Base-by-base conservation (phyloP, 2,329 filamentous ascomycete genomes). In the Trichoderma endophyticum region DNA sequence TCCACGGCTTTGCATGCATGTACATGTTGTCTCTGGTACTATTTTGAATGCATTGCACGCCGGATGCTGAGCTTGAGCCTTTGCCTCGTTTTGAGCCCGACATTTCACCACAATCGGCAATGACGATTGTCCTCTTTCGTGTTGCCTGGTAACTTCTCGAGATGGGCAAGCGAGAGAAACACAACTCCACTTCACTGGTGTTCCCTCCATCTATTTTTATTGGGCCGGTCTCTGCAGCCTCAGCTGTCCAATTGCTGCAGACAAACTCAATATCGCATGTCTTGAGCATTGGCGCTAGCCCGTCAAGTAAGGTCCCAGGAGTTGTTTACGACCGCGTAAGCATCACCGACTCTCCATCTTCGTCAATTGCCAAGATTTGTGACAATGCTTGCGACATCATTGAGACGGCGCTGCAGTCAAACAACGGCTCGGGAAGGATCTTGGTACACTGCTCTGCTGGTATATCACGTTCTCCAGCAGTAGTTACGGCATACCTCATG, bases 211-310 rank as follows among this genome's bases (percentile, higher is more conserved):
- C 56, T 21, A 62, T 69, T 14, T 62, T 51, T 36, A 59, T 72
- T 15, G 70, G 64, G 2, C 70, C 70, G 24, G 56, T n/a, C 21
- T 69, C 70, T 6, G 70, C 63, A 54, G 70, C 63, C 24, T 72
- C 64, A 5, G 62, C 64, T 12, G 7, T 59, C 15, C 28, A 39
- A 6, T 61, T 72, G 11, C 30, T 61, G 30, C 64, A 62, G 15
- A 34, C 36, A 24, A 61, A 72, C n/a, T 69, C 64, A 14, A 72
- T 61, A 68, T 69, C 36, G 7, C 62, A 69, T 69, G 70, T 69
- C 28, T 69, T 69, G 36, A 72, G 70, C 30, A 28, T 69, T 39
- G 70, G 70, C n/a, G 64, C 70, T 32, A 71, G 63, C 28, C 70
- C 70, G 2, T 48, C 64, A 30, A 54, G 26, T 32, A 71, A 69